A percentile compares a stretch with the other conserved stretches of the same genome.
phyloP scores from a whole-genome alignment of 2,329 filamentous ascomycete species.

The Septoria petroselini region DNA sequence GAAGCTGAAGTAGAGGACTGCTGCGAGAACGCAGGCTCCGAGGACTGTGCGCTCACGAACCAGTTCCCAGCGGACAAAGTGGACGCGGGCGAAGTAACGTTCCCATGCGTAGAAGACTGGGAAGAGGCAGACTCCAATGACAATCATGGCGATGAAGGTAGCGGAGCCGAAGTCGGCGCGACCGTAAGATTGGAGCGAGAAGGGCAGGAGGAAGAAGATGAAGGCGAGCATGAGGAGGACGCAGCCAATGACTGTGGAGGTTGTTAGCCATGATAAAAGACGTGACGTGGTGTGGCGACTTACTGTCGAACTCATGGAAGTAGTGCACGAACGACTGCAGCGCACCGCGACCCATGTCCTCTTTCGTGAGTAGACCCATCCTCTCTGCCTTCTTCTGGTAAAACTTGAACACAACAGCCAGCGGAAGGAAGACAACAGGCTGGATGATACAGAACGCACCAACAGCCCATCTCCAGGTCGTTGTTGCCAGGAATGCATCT shows the following conservation, averaged over 20 bases:
- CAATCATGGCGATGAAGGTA: slow-evolving; percentile 42
- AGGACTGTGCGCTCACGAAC: slow-evolving; percentile 51
- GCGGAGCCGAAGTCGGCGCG: slow-evolving; percentile 38
- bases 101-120: slow-evolving; percentile 57
- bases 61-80: slow-evolving; percentile 56
- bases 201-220: slow-evolving; percentile 65
- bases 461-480: slow-evolving; percentile 35
- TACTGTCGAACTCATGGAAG: slow-evolving; percentile 33
- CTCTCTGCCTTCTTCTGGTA: slow-evolving; percentile 33
- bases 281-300: not conserved
- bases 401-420: slow-evolving; percentile 32
- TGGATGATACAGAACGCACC: slow-evolving; percentile 36
- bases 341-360: slow-evolving; percentile 24
- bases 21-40: slow-evolving; percentile 45
- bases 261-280: not conserved
- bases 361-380: slow-evolving; percentile 28
- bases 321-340: slow-evolving; percentile 31
- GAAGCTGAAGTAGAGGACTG: slow-evolving; percentile 48
- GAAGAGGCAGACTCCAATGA: slow-evolving; percentile 34
- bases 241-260: slow-evolving; percentile 25
- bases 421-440: slow-evolving; percentile 30
- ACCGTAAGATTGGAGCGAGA: slow-evolving; percentile 52
- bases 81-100: slow-evolving; percentile 53
- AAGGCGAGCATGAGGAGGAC: slow-evolving; percentile 48
- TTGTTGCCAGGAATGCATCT: slow-evolving; percentile 27